Evolutionary conservation across 2,329 filamentous ascomycete species (phyloP).

Genomic region (Colletotrichum siamense): DNA sequence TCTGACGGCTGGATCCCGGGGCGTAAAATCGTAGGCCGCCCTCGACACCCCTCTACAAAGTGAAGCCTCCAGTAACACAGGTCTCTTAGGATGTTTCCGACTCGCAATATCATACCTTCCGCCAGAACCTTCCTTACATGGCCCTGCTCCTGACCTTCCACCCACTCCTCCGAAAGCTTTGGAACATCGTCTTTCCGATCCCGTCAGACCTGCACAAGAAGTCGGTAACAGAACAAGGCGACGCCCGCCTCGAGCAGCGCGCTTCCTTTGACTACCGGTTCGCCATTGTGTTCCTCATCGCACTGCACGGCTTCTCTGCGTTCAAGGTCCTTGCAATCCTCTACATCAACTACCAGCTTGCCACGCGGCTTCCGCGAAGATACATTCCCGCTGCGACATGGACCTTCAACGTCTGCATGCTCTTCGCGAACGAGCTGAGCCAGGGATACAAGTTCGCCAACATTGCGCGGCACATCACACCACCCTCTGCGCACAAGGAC

Average conservation of each 20-base stretch:
- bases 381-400: constrained; percentile 82
- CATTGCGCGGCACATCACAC: constrained; percentile 60
- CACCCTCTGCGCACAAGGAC: constrained; percentile 29
- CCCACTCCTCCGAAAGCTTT: constrained; percentile 76
- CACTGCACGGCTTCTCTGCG: constrained; percentile 84
- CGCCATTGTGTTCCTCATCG: constrained; percentile 77
- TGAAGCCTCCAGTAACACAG: background rate
- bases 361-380: constrained; percentile 71
- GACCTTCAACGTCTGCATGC: constrained; percentile 83
- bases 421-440: constrained; percentile 90
- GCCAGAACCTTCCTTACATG: constrained; percentile 85
- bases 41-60: constrained; percentile 7
- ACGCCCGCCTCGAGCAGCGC: constrained; percentile 70
- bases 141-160: constrained; percentile 76
- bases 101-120: constrained; percentile 83
- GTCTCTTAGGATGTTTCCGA: constrained; percentile 80
- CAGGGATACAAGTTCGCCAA: constrained; percentile 76
- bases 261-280: constrained; percentile 85
- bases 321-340: constrained; percentile 84
- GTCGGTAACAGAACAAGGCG: constrained; percentile 47
- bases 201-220: constrained; percentile 29
- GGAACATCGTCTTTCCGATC: constrained; percentile 61
- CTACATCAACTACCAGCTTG: constrained; percentile 81
- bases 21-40: constrained; percentile 75
- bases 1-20: constrained; percentile 90